These are phyloP conservation scores for Kwoniella sp. DNA, from an alignment of 768 basidiomycete genomes.

Conservation along the genomic window DNA sequence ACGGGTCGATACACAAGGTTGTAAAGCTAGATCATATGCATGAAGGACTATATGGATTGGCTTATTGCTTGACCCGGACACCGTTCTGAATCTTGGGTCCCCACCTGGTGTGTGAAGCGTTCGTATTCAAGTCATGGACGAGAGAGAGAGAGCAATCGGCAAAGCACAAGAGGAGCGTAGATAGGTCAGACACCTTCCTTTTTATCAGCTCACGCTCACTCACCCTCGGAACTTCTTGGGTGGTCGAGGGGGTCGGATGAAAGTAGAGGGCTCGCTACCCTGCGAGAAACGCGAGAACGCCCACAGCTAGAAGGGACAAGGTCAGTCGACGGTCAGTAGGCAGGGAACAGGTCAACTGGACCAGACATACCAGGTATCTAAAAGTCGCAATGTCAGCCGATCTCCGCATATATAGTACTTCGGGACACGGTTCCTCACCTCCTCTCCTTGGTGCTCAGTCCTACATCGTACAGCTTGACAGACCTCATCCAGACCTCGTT, in stretches of 20 bases:
- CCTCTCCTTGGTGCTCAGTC: slow-evolving; percentile 33
- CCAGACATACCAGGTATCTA: slow-evolving; percentile 27
- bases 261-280: slow-evolving; percentile 20
- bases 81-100: slow-evolving; percentile 43
- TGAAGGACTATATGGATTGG: too few relatives aligned
- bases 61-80: slow-evolving; percentile 24
- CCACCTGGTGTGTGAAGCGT: too few relatives aligned
- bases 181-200: too few relatives aligned
- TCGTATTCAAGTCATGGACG: too few relatives aligned
- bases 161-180: too few relatives aligned
- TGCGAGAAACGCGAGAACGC: slow-evolving; percentile 38
- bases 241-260: slow-evolving; percentile 27
- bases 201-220: slow-evolving; percentile 10
- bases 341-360: neutral
- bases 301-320: slow-evolving; percentile 26
- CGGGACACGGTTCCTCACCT: slow-evolving; percentile 22
- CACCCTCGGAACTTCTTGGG: slow-evolving; percentile 44
- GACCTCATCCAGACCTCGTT: slow-evolving; percentile 30
- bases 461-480: slow-evolving; percentile 26
- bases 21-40: too few relatives aligned
- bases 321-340: neutral
- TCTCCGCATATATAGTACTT: neutral
- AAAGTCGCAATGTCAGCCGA: neutral
- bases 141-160: too few relatives aligned
- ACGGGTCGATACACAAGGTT: too few relatives aligned